Conservation (phyloP, 2,329 filamentous ascomycete species). For the Moelleriella libera region DNA sequence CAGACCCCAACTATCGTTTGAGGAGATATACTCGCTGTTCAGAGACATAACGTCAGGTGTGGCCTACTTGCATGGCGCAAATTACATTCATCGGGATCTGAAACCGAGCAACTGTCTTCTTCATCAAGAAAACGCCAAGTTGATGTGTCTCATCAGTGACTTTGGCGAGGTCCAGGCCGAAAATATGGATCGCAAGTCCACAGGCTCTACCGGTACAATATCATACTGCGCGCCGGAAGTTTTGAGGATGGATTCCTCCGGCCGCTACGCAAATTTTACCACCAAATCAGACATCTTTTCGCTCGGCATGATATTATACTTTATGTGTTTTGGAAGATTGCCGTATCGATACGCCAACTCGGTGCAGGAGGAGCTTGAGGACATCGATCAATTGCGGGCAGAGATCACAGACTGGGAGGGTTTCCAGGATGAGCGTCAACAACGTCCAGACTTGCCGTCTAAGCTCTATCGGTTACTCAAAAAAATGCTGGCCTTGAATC, state of each 20-base stretch:
- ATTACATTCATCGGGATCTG: constrained; percentile 90
- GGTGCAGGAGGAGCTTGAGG: constrained; percentile 81
- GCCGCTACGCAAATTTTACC: constrained; percentile 81
- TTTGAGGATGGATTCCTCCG: constrained; percentile 51
- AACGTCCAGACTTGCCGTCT: constrained; percentile 70
- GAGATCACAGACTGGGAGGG: constrained; percentile 84
- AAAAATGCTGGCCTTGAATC: constrained; percentile 63
- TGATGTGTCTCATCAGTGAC: constrained; percentile 83
- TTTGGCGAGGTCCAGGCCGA: constrained; percentile 93
- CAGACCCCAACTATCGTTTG: constrained; percentile 46
- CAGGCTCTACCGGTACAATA: constrained; percentile 87
- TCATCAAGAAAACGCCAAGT: constrained; percentile 56
- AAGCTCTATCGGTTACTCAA: constrained; percentile 78
- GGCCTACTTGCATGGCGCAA: constrained; percentile 76
- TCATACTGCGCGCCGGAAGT: constrained; percentile 97
- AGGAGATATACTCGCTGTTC: constrained; percentile 95
- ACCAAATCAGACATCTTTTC: constrained; percentile 98
- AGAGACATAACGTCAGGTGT: constrained; percentile 87
- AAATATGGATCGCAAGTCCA: constrained; percentile 69
- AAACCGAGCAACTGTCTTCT: constrained; percentile 94
- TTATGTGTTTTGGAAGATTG: constrained; percentile 85
- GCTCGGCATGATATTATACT: constrained; percentile 94
- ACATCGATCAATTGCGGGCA: constrained; percentile 67
- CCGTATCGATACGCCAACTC: constrained; percentile 77
- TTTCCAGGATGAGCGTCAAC: constrained; percentile 62